Evolutionary conservation across 768 basidiomycete genomes (phyloP).

Genomic region (Tricholoma hemisulphureum): DNA sequence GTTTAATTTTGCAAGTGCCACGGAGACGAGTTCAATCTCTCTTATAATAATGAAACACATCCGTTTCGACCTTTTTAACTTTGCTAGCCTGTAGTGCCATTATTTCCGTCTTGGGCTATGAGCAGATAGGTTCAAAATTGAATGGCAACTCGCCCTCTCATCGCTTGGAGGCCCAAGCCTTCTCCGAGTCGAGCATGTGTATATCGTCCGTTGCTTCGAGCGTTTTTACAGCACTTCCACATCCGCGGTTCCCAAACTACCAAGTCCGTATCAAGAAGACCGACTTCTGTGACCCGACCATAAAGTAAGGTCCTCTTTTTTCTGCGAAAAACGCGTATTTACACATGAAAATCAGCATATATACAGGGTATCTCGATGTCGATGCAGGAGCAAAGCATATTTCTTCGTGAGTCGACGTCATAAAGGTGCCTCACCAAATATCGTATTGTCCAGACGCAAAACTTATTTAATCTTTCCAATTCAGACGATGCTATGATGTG

Average conservation of each 20-base stretch:
- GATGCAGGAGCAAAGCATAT: slow-evolving; percentile 61
- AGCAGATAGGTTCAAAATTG: neutral
- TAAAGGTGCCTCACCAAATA: slow-evolving; percentile 36
- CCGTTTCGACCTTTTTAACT: neutral
- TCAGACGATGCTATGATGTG: slow-evolving; percentile 68
- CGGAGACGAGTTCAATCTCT: no score
- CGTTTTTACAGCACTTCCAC: slow-evolving; percentile 40
- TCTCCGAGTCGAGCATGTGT: slow-evolving; percentile 11
- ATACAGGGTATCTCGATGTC: slow-evolving; percentile 42
- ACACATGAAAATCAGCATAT: slow-evolving; percentile 27
- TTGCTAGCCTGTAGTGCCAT: neutral
- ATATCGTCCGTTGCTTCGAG: slow-evolving; percentile 28
- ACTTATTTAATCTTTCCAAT: neutral
- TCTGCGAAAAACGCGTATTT: slow-evolving; percentile 1
- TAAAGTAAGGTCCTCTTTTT: slow-evolving; percentile 44
- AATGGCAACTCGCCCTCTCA: neutral
- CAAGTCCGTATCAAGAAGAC: slow-evolving; percentile 60
- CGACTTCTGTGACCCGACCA: slow-evolving; percentile 62
- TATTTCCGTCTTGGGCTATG: neutral
- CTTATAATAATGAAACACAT: neutral
- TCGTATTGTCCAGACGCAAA: slow-evolving; percentile 27
- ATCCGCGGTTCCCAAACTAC: slow-evolving; percentile 52
- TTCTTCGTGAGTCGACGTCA: slow-evolving; percentile 69
- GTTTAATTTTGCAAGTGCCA: no score
- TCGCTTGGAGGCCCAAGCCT: neutral